Evolutionary conservation across 352 stramenopile species (phyloP), one percentile per base, ranked within the genome.

Genomic region (Globisporangium parvum): DNA sequence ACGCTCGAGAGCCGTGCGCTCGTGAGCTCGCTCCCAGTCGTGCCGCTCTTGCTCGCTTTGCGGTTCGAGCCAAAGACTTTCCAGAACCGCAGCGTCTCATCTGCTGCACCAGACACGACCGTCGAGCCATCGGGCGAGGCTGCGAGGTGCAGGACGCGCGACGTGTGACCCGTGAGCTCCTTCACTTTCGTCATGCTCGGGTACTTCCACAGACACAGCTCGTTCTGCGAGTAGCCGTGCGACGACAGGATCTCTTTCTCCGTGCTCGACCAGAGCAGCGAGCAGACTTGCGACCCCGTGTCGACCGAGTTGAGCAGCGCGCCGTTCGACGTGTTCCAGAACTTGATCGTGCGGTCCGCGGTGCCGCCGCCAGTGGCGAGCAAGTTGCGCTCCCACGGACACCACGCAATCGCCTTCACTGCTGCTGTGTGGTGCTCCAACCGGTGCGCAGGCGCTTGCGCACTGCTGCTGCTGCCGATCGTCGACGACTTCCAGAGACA

Each of bases 51-150:
- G 35, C 69, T 77, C 23, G 70, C 69, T 59, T 92, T 92, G 53
- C 86, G 70, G 73, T 87, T 88, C 18, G 83, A 73, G 47, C 87
- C 96, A 69, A 99, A 99, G 6, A 99, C 85, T 60, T 99, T 97
- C 97, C 97, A 99, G 82, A 99, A 99, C 37, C 96, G 87, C 52
- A 99, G 74, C 5, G 97, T 99, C 80, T 99, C 97, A 65, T 99
- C 97, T 2, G 93, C 96, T 12, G 96, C 96, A 6, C 93, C 97
- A 0, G 97, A 99, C 17, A 98, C 93, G 31, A 99, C 96, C n/a
- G 92, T 98, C 17, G 83, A 77, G 53, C 96, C 96, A 73, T 99
- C 96, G 20, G 97, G 96, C n/a, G 92, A 98, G n/a, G 87, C 73
- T 33, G 92, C 94, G 57, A 99, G 91, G 63, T 99, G 94, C 48